Evolutionary conservation across 2,329 filamentous ascomycete genomes (phyloP).

Genomic region (Alternaria gansuensis): DNA sequence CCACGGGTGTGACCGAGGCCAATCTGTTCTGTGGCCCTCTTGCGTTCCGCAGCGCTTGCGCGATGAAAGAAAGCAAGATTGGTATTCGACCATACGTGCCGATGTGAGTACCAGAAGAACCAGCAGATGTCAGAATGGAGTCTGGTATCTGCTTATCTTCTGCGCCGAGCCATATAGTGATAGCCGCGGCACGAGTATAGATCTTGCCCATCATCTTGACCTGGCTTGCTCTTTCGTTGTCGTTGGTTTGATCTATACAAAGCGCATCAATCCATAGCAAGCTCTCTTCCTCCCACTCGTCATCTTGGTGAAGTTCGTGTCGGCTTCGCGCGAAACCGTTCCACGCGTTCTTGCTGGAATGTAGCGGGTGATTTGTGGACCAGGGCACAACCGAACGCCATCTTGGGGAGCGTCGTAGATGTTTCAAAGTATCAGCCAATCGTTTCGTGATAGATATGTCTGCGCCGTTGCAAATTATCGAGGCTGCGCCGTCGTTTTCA

Average conservation of each 20-base stretch:
- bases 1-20: no score
- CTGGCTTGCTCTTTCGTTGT: no score
- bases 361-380: constrained; percentile 4
- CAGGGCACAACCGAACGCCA: constrained; percentile 4
- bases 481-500: not conserved
- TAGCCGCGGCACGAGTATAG: not conserved
- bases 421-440: constrained; percentile 1
- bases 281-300: not conserved
- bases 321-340: constrained; percentile 7
- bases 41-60: no score
- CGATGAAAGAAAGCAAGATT: no score
- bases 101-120: no score
- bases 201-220: no score
- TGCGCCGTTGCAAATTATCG: no score
- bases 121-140: not conserved
- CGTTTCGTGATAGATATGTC: not conserved
- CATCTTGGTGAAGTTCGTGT: not conserved
- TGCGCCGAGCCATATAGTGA: constrained; percentile 3
- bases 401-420: constrained; percentile 1
- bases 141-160: constrained; percentile 3
- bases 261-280: constrained; percentile 5
- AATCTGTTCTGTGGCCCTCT: no score
- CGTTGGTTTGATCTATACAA: not conserved
- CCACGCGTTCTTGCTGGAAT: constrained; percentile 8
- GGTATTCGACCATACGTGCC: no score